Percentiles rank a stretch among this genome's conserved stretches.
These are phyloP conservation scores for Pseudopyricularia cyperi DNA, from an alignment of 2,329 filamentous ascomycete genomes.

Conservation along the genomic window DNA sequence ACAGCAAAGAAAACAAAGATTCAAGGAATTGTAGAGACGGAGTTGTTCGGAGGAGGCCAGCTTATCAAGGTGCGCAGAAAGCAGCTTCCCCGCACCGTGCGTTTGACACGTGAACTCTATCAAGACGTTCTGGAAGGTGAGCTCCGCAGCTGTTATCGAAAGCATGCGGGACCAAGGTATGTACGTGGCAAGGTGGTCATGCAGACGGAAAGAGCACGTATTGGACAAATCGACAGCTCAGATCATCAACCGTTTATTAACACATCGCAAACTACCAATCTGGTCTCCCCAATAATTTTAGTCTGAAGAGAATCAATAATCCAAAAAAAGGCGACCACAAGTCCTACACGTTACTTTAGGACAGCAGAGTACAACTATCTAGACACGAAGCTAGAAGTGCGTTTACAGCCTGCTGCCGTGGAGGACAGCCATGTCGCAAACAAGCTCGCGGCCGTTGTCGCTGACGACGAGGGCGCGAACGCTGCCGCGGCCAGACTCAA, in stretches of 20 bases:
- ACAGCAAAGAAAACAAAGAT: background rate
- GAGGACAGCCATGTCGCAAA: slow-evolving; percentile 97
- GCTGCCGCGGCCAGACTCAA: slow-evolving; percentile 83
- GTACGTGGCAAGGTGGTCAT: no score
- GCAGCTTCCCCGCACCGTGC: background rate
- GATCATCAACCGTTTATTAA: slow-evolving; percentile 1
- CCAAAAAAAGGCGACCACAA: background rate
- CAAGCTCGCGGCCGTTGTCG: slow-evolving; percentile 85
- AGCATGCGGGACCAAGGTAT: background rate
- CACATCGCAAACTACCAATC: background rate
- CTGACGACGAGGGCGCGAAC: slow-evolving; percentile 93
- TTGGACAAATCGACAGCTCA: no score
- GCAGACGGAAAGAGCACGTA: no score
- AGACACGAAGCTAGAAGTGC: background rate
- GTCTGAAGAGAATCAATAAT: background rate
- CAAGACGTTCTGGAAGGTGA: no score
- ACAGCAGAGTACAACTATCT: background rate
- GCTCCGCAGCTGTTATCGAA: no score
- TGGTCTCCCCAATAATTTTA: background rate
- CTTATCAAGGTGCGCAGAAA: background rate
- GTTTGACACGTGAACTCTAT: background rate
- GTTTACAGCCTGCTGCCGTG: slow-evolving; percentile 60
- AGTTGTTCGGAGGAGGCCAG: background rate
- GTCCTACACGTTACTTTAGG: background rate
- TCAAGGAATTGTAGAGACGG: background rate